Conservation (phyloP, 495 filamentous ascomycete species). For the Filosporella fistucella region DNA sequence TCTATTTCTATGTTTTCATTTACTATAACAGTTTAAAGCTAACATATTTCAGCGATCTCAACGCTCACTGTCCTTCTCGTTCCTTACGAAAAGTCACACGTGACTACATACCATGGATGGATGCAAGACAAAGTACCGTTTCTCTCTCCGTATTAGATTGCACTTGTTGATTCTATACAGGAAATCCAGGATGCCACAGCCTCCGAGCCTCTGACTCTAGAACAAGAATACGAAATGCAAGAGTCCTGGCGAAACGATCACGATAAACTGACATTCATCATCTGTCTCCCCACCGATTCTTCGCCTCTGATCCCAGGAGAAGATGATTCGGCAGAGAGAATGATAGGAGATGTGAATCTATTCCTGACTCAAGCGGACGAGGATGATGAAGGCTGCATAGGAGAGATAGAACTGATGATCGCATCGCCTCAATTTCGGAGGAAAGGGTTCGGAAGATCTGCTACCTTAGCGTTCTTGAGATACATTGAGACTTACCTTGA, state of each 20-base stretch:
- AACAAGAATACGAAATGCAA: slow-evolving; percentile 85
- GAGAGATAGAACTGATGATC: slow-evolving; percentile 89
- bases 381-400: slow-evolving; percentile 42
- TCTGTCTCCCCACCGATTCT: slow-evolving; percentile 37
- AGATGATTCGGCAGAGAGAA: slow-evolving; percentile 48
- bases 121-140: slow-evolving; percentile 77
- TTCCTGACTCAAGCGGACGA: slow-evolving; percentile 54
- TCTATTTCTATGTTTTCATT: not conserved
- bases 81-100: slow-evolving; percentile 79
- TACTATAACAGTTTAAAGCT: not conserved
- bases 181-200: slow-evolving; percentile 80
- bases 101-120: slow-evolving; percentile 79
- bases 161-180: slow-evolving; percentile 34
- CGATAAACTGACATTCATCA: slow-evolving; percentile 74
- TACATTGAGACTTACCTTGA: slow-evolving; percentile 50
- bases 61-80: slow-evolving; percentile 67
- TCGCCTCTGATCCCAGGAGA: slow-evolving; percentile 25
- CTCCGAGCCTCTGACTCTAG: slow-evolving; percentile 71
- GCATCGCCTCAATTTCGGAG: slow-evolving; percentile 54
- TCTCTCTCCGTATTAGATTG: not conserved
- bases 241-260: slow-evolving; percentile 68
- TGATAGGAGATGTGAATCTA: slow-evolving; percentile 86
- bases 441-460: slow-evolving; percentile 59
- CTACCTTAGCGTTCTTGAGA: slow-evolving; percentile 61
- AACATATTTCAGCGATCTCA: slow-evolving; percentile 50